Evolutionary conservation across 257 asterid genomes (phyloP).

Genomic region (Coffea eugenioides): DNA sequence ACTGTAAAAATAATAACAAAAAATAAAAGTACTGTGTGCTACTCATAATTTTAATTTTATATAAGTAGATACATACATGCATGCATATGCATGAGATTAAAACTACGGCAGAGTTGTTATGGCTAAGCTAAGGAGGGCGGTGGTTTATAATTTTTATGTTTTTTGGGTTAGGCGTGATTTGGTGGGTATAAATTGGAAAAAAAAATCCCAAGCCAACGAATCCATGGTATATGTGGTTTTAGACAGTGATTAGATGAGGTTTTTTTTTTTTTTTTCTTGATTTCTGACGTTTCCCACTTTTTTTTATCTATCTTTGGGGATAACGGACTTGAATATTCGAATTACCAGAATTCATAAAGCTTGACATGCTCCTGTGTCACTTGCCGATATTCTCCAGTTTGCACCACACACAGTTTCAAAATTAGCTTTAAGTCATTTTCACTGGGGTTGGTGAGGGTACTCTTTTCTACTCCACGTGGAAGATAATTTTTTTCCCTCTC

Average conservation of each 20-base stretch:
- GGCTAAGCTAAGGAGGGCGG: slow-evolving; percentile 8
- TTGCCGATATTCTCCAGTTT: neutral
- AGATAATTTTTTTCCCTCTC: too few relatives aligned
- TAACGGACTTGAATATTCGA: neutral
- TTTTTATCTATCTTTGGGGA: neutral
- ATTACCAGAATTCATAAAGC: neutral
- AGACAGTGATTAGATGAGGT: neutral
- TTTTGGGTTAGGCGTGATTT: slow-evolving; percentile 15
- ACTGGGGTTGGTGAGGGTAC: slow-evolving; percentile 57
- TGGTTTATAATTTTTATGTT: slow-evolving; percentile 5
- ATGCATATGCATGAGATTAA: slow-evolving; percentile 9
- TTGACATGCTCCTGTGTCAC: slow-evolving; percentile 2
- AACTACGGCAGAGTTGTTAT: slow-evolving; percentile 8
- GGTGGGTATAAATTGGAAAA: slow-evolving; percentile 15
- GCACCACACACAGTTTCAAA: neutral
- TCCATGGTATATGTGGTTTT: slow-evolving; percentile 2
- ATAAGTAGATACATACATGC: neutral
- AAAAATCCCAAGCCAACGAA: slow-evolving; percentile 8
- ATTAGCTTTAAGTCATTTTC: slow-evolving; percentile 20
- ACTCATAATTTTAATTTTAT: too few relatives aligned
- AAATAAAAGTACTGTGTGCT: too few relatives aligned
- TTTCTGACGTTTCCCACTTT: neutral
- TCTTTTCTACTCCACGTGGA: slow-evolving; percentile 1
- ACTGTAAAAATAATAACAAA: too few relatives aligned
- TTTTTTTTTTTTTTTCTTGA: neutral